phyloP scores from a whole-genome alignment of 106 monocot genomes.

The Dendrobium officinale region DNA sequence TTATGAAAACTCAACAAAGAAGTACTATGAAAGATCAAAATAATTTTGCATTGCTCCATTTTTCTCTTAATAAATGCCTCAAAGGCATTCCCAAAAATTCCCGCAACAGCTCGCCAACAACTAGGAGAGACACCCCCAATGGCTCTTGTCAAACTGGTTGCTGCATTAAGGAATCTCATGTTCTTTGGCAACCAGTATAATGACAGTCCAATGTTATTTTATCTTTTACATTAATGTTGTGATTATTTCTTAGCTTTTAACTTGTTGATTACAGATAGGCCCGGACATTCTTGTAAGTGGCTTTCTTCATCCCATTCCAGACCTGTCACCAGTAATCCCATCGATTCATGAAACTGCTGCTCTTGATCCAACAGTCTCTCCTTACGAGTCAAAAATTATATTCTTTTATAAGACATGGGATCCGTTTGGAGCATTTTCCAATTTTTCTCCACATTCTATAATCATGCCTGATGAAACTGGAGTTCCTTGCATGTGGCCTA shows the following conservation, averaged over 20 bases:
- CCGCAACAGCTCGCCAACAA: no score
- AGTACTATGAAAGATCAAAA: no score
- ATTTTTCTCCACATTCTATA: constrained; percentile 90
- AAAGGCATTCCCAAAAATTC: no score
- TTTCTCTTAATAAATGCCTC: no score
- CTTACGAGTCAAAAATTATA: constrained; percentile 78
- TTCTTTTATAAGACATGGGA: constrained; percentile 99
- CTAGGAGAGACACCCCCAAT: no score
- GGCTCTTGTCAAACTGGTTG: background rate
- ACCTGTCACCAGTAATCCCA: constrained; percentile 79
- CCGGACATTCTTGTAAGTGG: constrained; percentile 92
- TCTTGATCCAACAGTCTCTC: constrained; percentile 72
- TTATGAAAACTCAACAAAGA: no score
- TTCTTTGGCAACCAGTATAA: background rate
- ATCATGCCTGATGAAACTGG: constrained; percentile 64
- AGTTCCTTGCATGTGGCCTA: constrained; percentile 51
- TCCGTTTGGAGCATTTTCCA: constrained; percentile 84
- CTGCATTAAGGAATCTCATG: background rate
- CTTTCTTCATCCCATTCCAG: constrained; percentile 88
- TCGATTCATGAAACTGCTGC: constrained; percentile 56
- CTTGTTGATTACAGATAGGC: constrained; percentile 53
- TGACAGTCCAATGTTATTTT: background rate
- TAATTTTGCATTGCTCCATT: no score
- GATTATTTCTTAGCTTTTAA: background rate
- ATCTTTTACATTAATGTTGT: background rate